A percentile compares a stretch with the other conserved stretches of the same genome.
phyloP scores from a whole-genome alignment of 495 filamentous ascomycete genomes.

The Baudoinia panamericana region DNA sequence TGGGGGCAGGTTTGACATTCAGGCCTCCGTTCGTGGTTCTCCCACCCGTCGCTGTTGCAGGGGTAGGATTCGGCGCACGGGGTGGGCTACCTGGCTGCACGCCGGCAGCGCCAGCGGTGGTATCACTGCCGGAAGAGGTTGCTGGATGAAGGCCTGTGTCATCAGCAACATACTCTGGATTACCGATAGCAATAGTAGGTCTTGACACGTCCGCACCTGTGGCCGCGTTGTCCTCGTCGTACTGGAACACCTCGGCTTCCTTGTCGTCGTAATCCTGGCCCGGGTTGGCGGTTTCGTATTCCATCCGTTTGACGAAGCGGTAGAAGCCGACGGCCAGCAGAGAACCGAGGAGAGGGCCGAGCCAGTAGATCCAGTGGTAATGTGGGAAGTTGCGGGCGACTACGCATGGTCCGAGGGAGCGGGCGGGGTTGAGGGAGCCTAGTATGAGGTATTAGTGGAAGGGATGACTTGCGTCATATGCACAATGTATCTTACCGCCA shows the following conservation, averaged over 20 bases:
- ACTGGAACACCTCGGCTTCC: conserved; percentile 23
- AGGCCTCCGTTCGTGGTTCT: neutral
- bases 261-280: conserved; percentile 44
- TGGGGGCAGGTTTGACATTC: neutral
- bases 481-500: conserved; percentile 10
- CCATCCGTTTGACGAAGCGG: conserved; percentile 39
- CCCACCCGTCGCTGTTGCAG: neutral
- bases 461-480: neutral
- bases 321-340: conserved; percentile 31
- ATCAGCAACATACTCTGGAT: conserved; percentile 1
- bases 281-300: conserved; percentile 68
- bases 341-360: conserved; percentile 29
- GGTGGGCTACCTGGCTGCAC: too few relatives aligned
- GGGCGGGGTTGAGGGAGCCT: conserved; percentile 26
- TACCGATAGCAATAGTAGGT: conserved; percentile 3
- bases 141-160: neutral
- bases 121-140: neutral
- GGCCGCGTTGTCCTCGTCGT: conserved; percentile 22
- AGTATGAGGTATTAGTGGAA: neutral
- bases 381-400: conserved; percentile 15
- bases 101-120: neutral
- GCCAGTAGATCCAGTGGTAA: conserved; percentile 28
- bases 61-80: too few relatives aligned
- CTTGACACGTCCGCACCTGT: conserved; percentile 18
- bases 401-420: conserved; percentile 25